phyloP scores from a whole-genome alignment of 2,329 filamentous ascomycete genomes.

The Nigrospora osmanthi region DNA sequence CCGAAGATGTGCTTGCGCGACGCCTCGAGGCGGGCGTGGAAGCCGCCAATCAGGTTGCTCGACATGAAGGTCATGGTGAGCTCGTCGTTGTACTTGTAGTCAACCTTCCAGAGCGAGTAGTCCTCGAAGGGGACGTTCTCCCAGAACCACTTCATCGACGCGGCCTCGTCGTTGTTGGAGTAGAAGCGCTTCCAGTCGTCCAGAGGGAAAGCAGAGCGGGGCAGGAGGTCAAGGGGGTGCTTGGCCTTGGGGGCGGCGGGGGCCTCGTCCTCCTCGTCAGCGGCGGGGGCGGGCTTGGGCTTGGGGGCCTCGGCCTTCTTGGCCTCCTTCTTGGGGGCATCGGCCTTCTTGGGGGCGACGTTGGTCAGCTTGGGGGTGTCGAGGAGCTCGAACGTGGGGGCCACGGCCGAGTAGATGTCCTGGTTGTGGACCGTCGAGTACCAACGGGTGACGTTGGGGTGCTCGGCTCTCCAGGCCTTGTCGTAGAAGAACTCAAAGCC shows the following conservation, averaged over 20 bases:
- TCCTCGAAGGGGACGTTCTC: slow-evolving; percentile 89
- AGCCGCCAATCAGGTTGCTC: slow-evolving; percentile 95
- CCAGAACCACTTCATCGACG: slow-evolving; percentile 96
- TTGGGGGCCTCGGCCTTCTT: slow-evolving; percentile 34
- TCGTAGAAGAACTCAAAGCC: slow-evolving; percentile 94
- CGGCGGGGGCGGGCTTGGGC: slow-evolving; percentile 31
- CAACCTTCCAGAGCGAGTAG: slow-evolving; percentile 89
- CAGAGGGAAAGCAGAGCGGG: slow-evolving; percentile 70
- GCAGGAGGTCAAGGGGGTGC: slow-evolving; percentile 86
- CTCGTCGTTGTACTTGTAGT: slow-evolving; percentile 99
- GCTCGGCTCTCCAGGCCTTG: slow-evolving; percentile 74
- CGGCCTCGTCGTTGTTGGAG: slow-evolving; percentile 87
- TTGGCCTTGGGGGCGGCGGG: slow-evolving; percentile 76
- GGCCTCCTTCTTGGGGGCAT: slow-evolving; percentile 54
- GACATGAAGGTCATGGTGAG: slow-evolving; percentile 98
- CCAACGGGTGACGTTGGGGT: slow-evolving; percentile 89
- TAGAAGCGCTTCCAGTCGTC: slow-evolving; percentile 99
- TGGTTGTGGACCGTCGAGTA: slow-evolving; percentile 91
- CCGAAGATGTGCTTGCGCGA: slow-evolving; percentile 99
- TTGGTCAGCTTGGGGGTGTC: slow-evolving; percentile 72
- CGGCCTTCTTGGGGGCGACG: slow-evolving; percentile 69
- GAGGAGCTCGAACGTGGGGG: slow-evolving; percentile 67
- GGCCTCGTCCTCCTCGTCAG: slow-evolving; percentile 50
- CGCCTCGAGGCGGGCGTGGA: slow-evolving; percentile 93
- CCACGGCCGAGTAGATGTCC: slow-evolving; percentile 78